Base-by-base conservation (phyloP, 2,329 filamentous ascomycete species). In the Lojkania enalia region DNA sequence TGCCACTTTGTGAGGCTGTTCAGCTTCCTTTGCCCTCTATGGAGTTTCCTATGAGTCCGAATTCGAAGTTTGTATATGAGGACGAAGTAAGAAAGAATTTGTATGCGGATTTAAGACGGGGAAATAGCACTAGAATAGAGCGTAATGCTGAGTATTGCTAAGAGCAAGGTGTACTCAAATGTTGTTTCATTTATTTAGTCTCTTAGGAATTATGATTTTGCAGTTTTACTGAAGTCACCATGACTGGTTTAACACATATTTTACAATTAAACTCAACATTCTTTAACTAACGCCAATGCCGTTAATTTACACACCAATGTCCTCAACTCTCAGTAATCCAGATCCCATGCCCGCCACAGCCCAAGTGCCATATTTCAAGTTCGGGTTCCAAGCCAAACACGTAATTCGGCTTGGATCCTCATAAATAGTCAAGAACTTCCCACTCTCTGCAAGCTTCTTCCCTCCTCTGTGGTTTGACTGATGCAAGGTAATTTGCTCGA, bases 331-430 rank as follows among this genome's bases (percentile, higher is more conserved):
- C 27, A 79, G 44, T 44, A 78, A 51, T 7, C 77, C 77, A 60
- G 70, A 70, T 2, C 68, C 75, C 63, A 74, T 71, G 2, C 74
- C 77, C 14, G 76, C 76, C 4, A 74, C 74, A 5, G 76, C 76
- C 77, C 77, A 80, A 0, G 74, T 74, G 5, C 72, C 77, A 45
- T 62, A 74, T 31, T 63, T 67, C 16, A 74, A 20, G 55, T 78
- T 79, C n/a, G 73, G 73, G 55, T 79, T 79, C 77, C 77, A 80
- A 12, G 70, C 66, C 33, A 78, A 55, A 6, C 67, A 62, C 14
- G 73, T 74, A 4, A 77, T 61, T 1, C 70, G 71, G 9, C 71
- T 71, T 43, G 70, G 61, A 51, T 73, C 69, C 38, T 78, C 76
- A 45, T 71, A 74, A 3, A 77, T 64, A 0, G 74, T 74, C 13